These are phyloP conservation scores for Trichoderma sp. DNA, from an alignment of 2,329 filamentous ascomycete species.

Conservation along the genomic window DNA sequence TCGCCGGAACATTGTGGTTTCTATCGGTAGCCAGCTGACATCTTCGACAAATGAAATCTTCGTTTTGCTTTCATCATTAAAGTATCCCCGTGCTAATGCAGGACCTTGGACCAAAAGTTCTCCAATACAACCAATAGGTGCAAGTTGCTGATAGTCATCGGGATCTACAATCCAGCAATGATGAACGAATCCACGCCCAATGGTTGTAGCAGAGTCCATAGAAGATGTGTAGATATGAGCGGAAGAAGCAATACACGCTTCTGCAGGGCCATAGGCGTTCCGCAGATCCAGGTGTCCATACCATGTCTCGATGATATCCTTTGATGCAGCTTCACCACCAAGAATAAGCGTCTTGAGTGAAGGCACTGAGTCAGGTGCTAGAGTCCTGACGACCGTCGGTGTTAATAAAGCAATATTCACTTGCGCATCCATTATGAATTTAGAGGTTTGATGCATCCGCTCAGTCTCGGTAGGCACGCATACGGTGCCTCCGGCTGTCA, in stretches of 20 bases:
- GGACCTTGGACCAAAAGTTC: conserved; percentile 26
- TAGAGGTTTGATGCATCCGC: not conserved
- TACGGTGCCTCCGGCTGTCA: not conserved
- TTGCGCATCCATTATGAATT: not conserved
- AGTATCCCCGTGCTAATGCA: conserved; percentile 24
- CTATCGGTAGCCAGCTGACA: not conserved
- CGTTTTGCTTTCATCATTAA: conserved; percentile 24
- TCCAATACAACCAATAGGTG: conserved; percentile 24
- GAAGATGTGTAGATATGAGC: not conserved
- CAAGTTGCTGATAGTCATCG: conserved; percentile 22
- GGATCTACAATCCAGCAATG: conserved; percentile 24
- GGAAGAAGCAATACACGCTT: conserved; percentile 13
- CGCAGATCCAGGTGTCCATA: conserved; percentile 7
- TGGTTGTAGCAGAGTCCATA: not conserved
- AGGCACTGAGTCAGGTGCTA: conserved; percentile 5
- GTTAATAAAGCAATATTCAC: conserved; percentile 20
- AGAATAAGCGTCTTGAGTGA: conserved; percentile 18
- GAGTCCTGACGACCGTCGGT: conserved; percentile 15
- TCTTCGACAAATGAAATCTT: conserved; percentile 19
- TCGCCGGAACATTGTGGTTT: not conserved
- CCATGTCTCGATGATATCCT: conserved; percentile 23
- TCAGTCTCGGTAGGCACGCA: conserved; percentile 13
- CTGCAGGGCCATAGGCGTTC: conserved; percentile 25
- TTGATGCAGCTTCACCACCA: conserved; percentile 32
- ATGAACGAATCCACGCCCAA: conserved; percentile 16